Evolutionary conservation across 176 grass and related monocot genomes (phyloP).

Genomic region (Avena eriantha): DNA sequence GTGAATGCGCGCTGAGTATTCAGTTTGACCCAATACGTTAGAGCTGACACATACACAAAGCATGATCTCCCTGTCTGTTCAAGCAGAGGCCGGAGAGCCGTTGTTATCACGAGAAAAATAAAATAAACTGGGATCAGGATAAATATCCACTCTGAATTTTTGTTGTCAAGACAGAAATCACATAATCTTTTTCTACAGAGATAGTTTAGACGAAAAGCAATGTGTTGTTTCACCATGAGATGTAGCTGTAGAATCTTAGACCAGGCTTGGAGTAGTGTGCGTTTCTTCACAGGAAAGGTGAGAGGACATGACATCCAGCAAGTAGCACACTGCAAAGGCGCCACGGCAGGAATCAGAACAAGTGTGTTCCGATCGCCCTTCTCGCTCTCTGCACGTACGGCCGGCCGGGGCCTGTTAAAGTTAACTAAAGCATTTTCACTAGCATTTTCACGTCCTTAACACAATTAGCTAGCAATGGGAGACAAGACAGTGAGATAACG

Average conservation of each 20-base stretch:
- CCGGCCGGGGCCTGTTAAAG: background rate
- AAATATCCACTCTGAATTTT: background rate
- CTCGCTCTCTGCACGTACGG: background rate
- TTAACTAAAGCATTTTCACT: background rate
- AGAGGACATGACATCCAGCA: constrained; percentile 19
- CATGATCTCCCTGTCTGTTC: background rate
- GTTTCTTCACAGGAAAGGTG: constrained; percentile 7
- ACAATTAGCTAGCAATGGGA: background rate
- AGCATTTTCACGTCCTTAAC: too few species aligned
- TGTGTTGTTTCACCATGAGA: background rate
- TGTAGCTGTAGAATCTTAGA: constrained; percentile 17
- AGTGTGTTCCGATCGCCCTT: background rate
- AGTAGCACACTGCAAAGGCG: background rate
- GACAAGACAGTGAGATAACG: too few species aligned
- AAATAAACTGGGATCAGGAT: background rate
- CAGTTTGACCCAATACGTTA: background rate
- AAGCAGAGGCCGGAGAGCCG: background rate
- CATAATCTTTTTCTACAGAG: background rate
- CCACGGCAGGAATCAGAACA: constrained; percentile 19
- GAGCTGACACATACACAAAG: background rate
- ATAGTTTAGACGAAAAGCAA: background rate
- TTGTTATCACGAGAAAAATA: background rate
- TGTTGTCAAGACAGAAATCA: background rate
- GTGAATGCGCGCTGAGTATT: background rate
- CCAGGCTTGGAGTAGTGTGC: background rate